Evolutionary conservation across 2,329 filamentous ascomycete genomes (phyloP).

Genomic region (Cladorrhinum sp.): DNA sequence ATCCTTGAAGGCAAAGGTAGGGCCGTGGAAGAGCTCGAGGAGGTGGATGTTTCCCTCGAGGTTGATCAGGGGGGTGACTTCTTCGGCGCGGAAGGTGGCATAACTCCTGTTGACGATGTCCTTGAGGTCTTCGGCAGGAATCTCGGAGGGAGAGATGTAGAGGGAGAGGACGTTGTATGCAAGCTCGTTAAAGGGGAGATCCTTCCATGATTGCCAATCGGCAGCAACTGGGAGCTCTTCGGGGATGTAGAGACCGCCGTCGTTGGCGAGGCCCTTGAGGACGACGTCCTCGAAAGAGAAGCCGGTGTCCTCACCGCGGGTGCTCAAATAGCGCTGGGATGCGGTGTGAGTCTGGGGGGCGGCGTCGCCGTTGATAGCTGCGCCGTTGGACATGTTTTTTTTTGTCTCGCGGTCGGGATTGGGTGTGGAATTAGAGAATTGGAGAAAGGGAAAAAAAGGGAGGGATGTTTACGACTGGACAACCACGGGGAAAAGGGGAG

Average conservation of each 20-base stretch:
- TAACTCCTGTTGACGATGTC: constrained; percentile 83
- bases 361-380: constrained; percentile 35
- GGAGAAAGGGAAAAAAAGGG: background rate
- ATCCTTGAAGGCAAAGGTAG: constrained; percentile 94
- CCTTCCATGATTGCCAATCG: constrained; percentile 63
- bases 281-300: constrained; percentile 90
- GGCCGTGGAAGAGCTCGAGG: constrained; percentile 94
- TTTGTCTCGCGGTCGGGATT: constrained; percentile 16
- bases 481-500: background rate
- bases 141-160: constrained; percentile 81
- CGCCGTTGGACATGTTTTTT: constrained; percentile 41
- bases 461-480: background rate
- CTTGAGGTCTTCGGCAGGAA: constrained; percentile 75
- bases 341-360: constrained; percentile 37
- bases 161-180: constrained; percentile 82
- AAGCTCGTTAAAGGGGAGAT: constrained; percentile 75
- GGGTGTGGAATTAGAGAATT: constrained; percentile 1
- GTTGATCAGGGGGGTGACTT: constrained; percentile 77
- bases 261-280: constrained; percentile 79
- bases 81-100: constrained; percentile 76
- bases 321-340: constrained; percentile 51
- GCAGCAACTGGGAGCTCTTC: constrained; percentile 65
- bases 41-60: constrained; percentile 77
- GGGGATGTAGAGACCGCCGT: constrained; percentile 87
- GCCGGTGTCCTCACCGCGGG: constrained; percentile 48